phyloP scores from a whole-genome alignment of 1,139 yeast species.

The Pichia sp. region DNA sequence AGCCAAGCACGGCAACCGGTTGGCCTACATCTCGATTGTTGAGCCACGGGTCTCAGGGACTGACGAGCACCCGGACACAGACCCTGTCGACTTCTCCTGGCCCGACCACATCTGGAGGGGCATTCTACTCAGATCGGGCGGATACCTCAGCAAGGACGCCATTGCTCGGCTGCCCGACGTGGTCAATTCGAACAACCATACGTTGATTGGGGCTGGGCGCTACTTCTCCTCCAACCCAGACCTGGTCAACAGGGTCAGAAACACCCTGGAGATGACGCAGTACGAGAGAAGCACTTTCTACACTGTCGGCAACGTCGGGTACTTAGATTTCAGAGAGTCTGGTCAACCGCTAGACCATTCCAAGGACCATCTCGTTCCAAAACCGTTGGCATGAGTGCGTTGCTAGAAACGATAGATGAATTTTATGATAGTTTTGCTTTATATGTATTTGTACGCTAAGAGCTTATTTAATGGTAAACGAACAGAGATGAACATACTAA shows the following conservation, averaged over 20 bases:
- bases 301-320: slow-evolving; percentile 24
- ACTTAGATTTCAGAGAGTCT: slow-evolving; percentile 15
- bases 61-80: slow-evolving; percentile 11
- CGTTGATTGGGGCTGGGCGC: slow-evolving; percentile 35
- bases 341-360: slow-evolving; percentile 15
- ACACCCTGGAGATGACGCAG: slow-evolving; percentile 40
- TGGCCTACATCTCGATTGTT: slow-evolving; percentile 41
- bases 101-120: slow-evolving; percentile 17
- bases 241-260: slow-evolving; percentile 41
- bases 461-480: too few species aligned
- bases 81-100: slow-evolving; percentile 13
- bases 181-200: slow-evolving; percentile 17
- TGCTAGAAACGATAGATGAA: too few species aligned
- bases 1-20: slow-evolving; percentile 37
- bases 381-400: slow-evolving; percentile 7
- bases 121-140: slow-evolving; percentile 16
- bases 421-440: too few species aligned
- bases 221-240: slow-evolving; percentile 52
- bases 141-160: slow-evolving; percentile 11
- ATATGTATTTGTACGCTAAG: too few species aligned
- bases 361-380: slow-evolving; percentile 13
- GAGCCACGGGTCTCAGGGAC: slow-evolving; percentile 36
- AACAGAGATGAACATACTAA: too few species aligned
- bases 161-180: slow-evolving; percentile 2
- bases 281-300: slow-evolving; percentile 40